These are phyloP conservation scores for Camellia granthamiana DNA, from an alignment of 148 eudicot species.

Conservation along the genomic window DNA sequence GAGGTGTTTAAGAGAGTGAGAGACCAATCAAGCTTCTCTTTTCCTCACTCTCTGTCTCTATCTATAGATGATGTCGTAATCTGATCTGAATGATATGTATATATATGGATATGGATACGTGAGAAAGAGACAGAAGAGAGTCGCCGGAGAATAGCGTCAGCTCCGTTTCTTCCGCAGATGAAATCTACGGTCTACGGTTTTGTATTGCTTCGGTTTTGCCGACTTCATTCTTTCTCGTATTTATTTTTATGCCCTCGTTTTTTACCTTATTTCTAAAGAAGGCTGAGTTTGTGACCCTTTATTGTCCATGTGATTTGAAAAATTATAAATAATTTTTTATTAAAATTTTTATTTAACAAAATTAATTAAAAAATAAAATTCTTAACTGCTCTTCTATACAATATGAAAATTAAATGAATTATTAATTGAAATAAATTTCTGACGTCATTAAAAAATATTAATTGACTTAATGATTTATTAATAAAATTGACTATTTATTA, in stretches of 20 bases:
- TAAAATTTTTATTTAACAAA: neutral
- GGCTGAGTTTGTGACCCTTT: no score
- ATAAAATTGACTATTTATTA: no score
- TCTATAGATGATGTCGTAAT: neutral
- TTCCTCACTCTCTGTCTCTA: neutral
- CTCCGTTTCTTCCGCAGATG: neutral
- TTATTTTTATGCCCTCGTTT: no score
- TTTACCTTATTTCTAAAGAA: no score
- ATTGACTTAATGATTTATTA: no score
- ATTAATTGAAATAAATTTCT: neutral
- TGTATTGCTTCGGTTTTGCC: neutral
- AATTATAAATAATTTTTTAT: neutral
- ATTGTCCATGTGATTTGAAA: no score
- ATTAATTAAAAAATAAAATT: neutral
- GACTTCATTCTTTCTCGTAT: neutral
- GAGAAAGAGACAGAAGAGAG: neutral
- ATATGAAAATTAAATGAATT: neutral
- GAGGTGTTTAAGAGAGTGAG: conserved; percentile 6
- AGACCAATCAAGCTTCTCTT: conserved; percentile 5
- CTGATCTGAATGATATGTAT: neutral
- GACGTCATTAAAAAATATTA: no score
- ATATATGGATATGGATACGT: neutral
- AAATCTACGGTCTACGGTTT: neutral
- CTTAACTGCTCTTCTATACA: neutral
- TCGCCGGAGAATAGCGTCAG: neutral